Evolutionary conservation across 2,329 filamentous ascomycete species (phyloP).

Genomic region (Thermoascus crustaceus): DNA sequence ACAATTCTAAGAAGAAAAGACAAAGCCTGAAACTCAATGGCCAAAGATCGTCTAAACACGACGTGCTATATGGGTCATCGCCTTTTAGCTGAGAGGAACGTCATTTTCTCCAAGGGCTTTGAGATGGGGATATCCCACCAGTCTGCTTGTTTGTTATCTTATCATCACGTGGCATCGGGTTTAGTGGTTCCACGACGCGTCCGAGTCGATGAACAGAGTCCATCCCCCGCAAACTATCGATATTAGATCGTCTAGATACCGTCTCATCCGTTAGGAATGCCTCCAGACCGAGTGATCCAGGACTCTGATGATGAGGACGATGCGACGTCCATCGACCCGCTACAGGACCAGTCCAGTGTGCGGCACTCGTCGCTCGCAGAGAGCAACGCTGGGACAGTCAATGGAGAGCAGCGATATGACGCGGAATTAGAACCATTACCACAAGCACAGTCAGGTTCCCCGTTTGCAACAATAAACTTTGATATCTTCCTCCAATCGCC

Average conservation of each 20-base stretch:
- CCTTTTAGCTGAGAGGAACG: no score
- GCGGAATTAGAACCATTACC: neutral
- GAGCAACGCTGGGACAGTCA: conserved; percentile 1
- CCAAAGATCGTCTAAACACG: no score
- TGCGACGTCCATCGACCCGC: conserved; percentile 14
- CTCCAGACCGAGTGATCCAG: conserved; percentile 31
- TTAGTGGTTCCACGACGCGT: conserved; percentile 10
- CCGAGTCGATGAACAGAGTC: no score
- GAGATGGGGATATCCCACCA: neutral
- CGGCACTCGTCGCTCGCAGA: conserved; percentile 1
- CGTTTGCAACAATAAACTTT: no score
- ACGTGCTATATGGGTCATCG: no score
- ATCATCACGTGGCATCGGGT: conserved; percentile 26
- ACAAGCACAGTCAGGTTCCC: no score
- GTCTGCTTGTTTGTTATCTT: conserved; percentile 11
- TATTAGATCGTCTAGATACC: no score
- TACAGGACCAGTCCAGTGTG: conserved; percentile 8
- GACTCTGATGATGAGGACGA: conserved; percentile 39
- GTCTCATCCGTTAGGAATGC: no score
- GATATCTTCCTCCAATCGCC: conserved; percentile 27
- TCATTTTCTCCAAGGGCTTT: no score
- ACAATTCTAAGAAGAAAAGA: no score
- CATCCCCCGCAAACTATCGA: no score
- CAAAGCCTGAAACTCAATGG: no score
- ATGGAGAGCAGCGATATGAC: neutral